Percentiles rank a stretch among this genome's conserved stretches.
phyloP scores from a whole-genome alignment of 1,284 basidiomycete species.

The Hemileia vastatrix region DNA sequence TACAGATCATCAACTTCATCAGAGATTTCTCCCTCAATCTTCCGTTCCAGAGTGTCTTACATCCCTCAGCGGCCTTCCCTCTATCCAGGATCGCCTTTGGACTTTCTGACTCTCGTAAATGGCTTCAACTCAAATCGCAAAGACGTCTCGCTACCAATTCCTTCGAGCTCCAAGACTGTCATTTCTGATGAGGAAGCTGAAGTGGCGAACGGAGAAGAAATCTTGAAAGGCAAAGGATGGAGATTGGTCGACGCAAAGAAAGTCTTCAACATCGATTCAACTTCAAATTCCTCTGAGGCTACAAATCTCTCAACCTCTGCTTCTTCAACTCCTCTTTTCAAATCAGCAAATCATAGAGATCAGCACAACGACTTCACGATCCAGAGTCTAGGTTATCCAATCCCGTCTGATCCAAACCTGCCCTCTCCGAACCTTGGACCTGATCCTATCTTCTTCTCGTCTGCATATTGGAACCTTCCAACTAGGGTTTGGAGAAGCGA shows the following conservation, averaged over 20 bases:
- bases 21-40: conserved; percentile 46
- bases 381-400: too few relatives aligned
- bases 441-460: too few relatives aligned
- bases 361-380: conserved; percentile 54
- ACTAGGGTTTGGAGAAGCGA: conserved; percentile 61
- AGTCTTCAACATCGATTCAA: background rate
- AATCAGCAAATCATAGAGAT: conserved; percentile 38
- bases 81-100: conserved; percentile 65
- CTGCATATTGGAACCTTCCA: conserved; percentile 61
- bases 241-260: background rate
- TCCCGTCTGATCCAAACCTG: too few relatives aligned
- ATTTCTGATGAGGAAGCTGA: conserved; percentile 9
- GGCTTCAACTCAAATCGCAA: conserved; percentile 54
- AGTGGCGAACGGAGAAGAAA: conserved; percentile 24
- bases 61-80: conserved; percentile 74
- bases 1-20: conserved; percentile 5
- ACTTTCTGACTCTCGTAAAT: conserved; percentile 57
- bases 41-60: conserved; percentile 66
- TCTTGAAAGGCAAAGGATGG: conserved; percentile 12
- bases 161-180: background rate
- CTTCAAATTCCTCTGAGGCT: background rate
- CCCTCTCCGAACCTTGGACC: too few relatives aligned
- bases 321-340: conserved; percentile 11
- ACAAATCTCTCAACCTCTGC: background rate
- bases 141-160: conserved; percentile 27